Conservation (phyloP, 225 moss, liverwort and hornwort genomes). For the Climacium dendroides region DNA sequence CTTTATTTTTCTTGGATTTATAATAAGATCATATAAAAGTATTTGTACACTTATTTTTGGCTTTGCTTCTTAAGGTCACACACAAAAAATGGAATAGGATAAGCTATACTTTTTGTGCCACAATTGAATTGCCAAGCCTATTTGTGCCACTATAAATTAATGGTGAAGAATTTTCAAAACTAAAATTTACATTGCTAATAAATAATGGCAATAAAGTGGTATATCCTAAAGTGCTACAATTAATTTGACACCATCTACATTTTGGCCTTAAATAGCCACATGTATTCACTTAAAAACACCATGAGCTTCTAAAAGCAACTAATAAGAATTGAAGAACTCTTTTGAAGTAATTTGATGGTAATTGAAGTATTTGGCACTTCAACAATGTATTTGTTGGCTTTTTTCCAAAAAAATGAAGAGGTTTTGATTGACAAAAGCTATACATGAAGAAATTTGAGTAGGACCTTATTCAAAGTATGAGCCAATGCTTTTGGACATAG, state of each 20-base stretch:
- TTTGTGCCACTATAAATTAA: background rate
- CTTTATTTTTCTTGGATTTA: background rate
- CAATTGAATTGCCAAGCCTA: no score
- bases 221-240: background rate
- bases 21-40: background rate
- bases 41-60: background rate
- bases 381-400: background rate
- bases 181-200: background rate
- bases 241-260: background rate
- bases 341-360: background rate
- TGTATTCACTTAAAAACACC: background rate
- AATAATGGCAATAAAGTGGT: background rate
- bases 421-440: background rate
- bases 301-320: background rate
- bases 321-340: background rate
- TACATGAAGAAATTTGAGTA: background rate
- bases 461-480: accelerated
- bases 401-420: background rate
- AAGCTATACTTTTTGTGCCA: background rate
- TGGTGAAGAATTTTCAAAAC: background rate
- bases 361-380: background rate
- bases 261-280: no score
- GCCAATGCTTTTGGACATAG: background rate
- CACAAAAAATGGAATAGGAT: background rate
- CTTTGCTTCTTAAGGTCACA: background rate